Evolutionary conservation across 176 grass and related monocot species (phyloP), one percentile per base, ranked within the genome.

Genomic region (Pontederia crassipes): DNA sequence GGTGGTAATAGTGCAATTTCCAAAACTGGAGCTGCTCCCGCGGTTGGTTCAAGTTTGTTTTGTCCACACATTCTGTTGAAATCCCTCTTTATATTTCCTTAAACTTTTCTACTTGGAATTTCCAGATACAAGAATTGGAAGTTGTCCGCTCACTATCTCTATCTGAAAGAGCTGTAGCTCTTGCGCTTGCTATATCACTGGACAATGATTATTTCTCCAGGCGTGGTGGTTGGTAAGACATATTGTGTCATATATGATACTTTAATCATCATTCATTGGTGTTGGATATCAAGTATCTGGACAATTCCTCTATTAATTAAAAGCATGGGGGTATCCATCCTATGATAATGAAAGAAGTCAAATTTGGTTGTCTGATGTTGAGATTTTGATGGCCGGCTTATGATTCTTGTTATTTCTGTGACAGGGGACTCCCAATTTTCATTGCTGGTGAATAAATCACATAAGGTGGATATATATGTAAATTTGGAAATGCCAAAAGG

Each of bases 161-260:
- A 65, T 78, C 84, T 47, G 87, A 91, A 88, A 88, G 93, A 79
- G 79, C 87, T 0, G 79, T 97, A 12, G 83, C 87, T 53, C 68
- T 97, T 82, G 87, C 93, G 49, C 84, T 97, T 57, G 93, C 93
- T 2, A 49, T 91, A 13, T 97, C 93, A 50, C 66, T 88, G 69
- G 93, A 91, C 64, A 73, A 55, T 16, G 93, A 97, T 52, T 97
- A 97, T 73, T 97, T 97, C 60, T 97, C 93, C 16, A 76, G 81
- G 63, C 83, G 76, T 71, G 76, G 87, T 53, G 87, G 93, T 73
- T 91, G 87, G 93, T 91, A 80, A 50, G 84, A 48, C 58, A 40
- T 67, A 10, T 27, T 16, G 51, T 24, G 10, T 62, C 35, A 61
- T 11, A 26, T 54, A 12, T 49, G 3, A 40, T 40, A 40, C 11